Base-by-base conservation (phyloP, 192 early-diverging fungal species). In the Coemansia sp. region DNA sequence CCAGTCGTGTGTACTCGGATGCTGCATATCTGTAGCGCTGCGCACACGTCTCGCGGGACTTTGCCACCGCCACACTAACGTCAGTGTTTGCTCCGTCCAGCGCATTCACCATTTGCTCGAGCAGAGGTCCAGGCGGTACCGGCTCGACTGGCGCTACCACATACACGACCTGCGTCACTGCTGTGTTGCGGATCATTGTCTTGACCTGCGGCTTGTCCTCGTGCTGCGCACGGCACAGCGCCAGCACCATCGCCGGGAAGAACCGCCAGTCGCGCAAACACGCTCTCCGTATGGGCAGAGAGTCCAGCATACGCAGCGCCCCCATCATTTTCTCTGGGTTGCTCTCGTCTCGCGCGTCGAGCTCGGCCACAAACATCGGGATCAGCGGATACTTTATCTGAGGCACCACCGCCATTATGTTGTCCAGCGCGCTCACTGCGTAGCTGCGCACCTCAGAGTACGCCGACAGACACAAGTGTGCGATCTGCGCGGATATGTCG, bases 201-300 rank as follows among this genome's bases (percentile, higher is more conserved):
- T 82, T 75, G 50, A 82, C 79, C 45, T 59, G 20, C 24, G 73
- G 79, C 62, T 82, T 82, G 61, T 82, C 79, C 38, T 82, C 79
- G 16, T 76, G 74, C 64, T 82, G 79, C 18, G 79, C 73, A 11
- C 73, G 73, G 45, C 73, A 82, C 16, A 82, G 68, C 14, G 70
- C 69, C 20, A 75, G 69, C 5, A 69, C 74, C 39, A 82, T 43
- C 37, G 43, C 48, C 11, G 73, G 66, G 35, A 82, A 73, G 43
- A 69, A 68, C 24, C 49, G 35, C 73, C 74, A 76, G 59, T 76
- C 56, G 24, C 79, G 69, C 59, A 69, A 11, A 39, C 58, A 73
- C 19, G 57, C 56, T 2, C 54, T 32, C 27, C 67, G 66, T 32
- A 82, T 61, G 1, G 79, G 67, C 19, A 24, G 53, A 13, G 66